Conservation (phyloP, 1,139 yeast genomes). For the Geotrichum reessii region DNA sequence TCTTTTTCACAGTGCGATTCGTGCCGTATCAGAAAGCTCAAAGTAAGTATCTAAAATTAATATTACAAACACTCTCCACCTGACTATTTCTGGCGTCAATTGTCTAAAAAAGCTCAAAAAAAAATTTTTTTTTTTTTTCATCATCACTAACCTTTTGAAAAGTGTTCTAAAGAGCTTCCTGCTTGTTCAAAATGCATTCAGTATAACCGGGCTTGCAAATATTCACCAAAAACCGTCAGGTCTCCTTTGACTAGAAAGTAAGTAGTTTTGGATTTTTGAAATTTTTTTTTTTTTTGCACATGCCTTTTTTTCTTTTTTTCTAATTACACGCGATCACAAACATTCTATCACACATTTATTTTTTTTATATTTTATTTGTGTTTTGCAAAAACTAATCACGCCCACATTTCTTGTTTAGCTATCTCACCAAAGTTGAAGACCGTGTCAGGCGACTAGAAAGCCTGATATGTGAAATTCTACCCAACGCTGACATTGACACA, state of each 20-base stretch:
- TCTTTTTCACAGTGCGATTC: conserved; percentile 41
- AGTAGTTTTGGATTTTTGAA: background rate
- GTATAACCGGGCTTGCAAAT: conserved; percentile 69
- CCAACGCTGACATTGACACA: conserved; percentile 43
- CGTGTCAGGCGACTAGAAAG: conserved; percentile 53
- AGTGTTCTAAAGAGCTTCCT: conserved; percentile 66
- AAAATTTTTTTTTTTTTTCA: background rate
- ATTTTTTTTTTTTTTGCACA: too few relatives aligned
- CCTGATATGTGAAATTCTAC: conserved; percentile 43
- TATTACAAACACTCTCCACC: background rate
- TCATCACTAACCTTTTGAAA: conserved; percentile 37
- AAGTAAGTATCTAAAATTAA: too few relatives aligned
- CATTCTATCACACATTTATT: background rate
- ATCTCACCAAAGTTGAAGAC: conserved; percentile 66
- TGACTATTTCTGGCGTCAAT: background rate
- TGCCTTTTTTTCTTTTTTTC: background rate
- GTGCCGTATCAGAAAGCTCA: conserved; percentile 46
- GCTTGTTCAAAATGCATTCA: conserved; percentile 69
- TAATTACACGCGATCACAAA: background rate
- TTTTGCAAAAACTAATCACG: background rate
- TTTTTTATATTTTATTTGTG: background rate
- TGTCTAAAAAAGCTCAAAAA: background rate
- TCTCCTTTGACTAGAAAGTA: conserved; percentile 69
- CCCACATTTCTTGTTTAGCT: conserved; percentile 12
- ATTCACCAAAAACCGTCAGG: conserved; percentile 70